These are phyloP conservation scores for Aaosphaeria arxii DNA, from an alignment of 2,329 filamentous ascomycete genomes.

Conservation along the genomic window DNA sequence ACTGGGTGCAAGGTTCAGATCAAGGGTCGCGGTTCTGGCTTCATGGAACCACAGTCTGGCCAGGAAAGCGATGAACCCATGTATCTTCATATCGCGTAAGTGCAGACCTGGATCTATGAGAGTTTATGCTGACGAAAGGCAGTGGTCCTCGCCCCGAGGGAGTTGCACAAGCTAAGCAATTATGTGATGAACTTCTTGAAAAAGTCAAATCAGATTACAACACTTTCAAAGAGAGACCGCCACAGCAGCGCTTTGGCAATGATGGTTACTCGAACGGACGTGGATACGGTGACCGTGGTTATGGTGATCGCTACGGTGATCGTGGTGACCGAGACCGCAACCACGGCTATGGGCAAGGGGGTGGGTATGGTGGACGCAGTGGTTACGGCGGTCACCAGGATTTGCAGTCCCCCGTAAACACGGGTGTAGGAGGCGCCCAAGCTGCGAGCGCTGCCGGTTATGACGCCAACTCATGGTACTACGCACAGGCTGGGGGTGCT, in stretches of 20 bases:
- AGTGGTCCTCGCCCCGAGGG: slow-evolving; percentile 85
- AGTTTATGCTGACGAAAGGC: slow-evolving; percentile 8
- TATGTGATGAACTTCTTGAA: slow-evolving; percentile 81
- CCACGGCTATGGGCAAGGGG: slow-evolving; percentile 40
- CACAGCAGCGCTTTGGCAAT: slow-evolving; percentile 43
- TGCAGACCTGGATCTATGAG: not conserved
- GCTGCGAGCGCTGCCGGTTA: slow-evolving; percentile 70
- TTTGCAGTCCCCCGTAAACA: slow-evolving; percentile 33
- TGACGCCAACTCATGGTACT: slow-evolving; percentile 70
- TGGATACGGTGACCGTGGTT: not conserved
- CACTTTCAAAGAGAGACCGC: slow-evolving; percentile 71
- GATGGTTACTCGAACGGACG: slow-evolving; percentile 37
- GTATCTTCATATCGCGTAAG: slow-evolving; percentile 93
- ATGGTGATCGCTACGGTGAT: slow-evolving; percentile 37
- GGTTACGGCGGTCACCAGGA: slow-evolving; percentile 25
- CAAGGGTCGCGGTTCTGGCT: slow-evolving; percentile 93
- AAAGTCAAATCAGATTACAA: slow-evolving; percentile 91
- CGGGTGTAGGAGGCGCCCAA: slow-evolving; percentile 39
- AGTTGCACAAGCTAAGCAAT: slow-evolving; percentile 81
- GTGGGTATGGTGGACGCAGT: slow-evolving; percentile 31
- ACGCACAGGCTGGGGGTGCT: slow-evolving; percentile 50
- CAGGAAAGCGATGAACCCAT: slow-evolving; percentile 92
- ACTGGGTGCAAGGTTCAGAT: slow-evolving; percentile 96
- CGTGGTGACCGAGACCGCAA: slow-evolving; percentile 40
- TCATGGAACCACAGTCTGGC: slow-evolving; percentile 84